A percentile compares a stretch with the other conserved stretches of the same genome.
These are phyloP conservation scores for Abrus precatorius DNA, from an alignment of 306 rosid species.

Conservation along the genomic window DNA sequence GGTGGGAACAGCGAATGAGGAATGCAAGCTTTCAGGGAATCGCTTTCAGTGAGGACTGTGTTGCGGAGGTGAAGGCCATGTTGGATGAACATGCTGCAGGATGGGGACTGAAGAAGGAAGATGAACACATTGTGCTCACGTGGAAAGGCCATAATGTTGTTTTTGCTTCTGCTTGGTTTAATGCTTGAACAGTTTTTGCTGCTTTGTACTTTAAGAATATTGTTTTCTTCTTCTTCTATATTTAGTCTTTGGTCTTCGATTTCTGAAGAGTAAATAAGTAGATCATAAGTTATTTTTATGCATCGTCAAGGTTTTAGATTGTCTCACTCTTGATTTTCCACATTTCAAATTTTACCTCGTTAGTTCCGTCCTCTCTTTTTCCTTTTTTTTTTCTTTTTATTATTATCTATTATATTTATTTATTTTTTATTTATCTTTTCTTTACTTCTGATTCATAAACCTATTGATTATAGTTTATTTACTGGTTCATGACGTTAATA, in stretches of 20 bases:
- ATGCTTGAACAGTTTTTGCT: constrained; percentile 55
- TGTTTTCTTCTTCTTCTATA: not conserved
- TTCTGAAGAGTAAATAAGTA: constrained; percentile 31
- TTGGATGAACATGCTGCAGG: constrained; percentile 97
- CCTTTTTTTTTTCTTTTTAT: not conserved
- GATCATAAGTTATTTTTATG: constrained; percentile 7
- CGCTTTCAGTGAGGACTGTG: constrained; percentile 69
- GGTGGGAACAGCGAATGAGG: constrained; percentile 84
- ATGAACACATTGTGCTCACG: constrained; percentile 78
- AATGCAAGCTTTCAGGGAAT: constrained; percentile 66
- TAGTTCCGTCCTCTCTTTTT: not conserved
- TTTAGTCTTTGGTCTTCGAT: constrained; percentile 14
- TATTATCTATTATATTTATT: not conserved
- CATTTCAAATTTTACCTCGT: not conserved
- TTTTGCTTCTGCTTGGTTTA: constrained; percentile 88
- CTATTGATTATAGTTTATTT: too few species aligned
- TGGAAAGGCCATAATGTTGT: constrained; percentile 98
- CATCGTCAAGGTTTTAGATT: not conserved
- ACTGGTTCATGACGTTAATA: too few species aligned
- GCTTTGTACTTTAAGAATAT: constrained; percentile 5
- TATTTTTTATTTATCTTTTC: not conserved
- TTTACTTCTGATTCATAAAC: not conserved
- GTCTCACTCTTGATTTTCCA: not conserved
- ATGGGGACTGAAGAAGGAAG: constrained; percentile 96
- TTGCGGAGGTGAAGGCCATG: constrained; percentile 79